These are phyloP conservation scores for Pestalotiopsis sp. DNA, from an alignment of 2,329 filamentous ascomycete species.

Conservation along the genomic window DNA sequence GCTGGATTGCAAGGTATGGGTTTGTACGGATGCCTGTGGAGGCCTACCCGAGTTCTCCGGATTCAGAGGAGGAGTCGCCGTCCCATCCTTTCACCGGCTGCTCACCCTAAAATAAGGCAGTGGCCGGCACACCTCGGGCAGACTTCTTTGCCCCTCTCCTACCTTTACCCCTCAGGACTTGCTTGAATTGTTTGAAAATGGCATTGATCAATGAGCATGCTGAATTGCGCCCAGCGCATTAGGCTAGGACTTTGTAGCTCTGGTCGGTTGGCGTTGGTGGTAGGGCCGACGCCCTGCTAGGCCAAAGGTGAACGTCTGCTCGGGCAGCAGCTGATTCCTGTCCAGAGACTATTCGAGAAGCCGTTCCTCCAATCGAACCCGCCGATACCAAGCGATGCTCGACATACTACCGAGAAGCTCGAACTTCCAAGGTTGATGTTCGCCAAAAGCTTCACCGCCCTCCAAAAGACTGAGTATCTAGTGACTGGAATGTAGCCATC, in stretches of 20 bases:
- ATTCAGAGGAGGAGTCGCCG: neutral
- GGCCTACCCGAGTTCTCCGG: neutral
- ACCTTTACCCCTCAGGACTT: neutral
- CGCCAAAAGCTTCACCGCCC: neutral
- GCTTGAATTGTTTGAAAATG: neutral
- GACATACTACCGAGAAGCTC: neutral
- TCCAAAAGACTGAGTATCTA: neutral
- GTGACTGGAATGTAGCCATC: neutral
- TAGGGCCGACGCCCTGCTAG: neutral
- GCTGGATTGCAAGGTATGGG: neutral
- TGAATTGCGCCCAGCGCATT: neutral
- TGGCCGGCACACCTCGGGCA: neutral
- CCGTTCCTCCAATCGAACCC: neutral
- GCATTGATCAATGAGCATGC: slow-evolving; percentile 1
- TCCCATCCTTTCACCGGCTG: neutral
- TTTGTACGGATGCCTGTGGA: neutral
- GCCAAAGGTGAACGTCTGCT: neutral
- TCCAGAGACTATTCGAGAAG: neutral
- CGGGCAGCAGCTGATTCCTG: neutral
- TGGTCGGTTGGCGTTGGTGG: neutral
- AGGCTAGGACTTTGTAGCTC: neutral
- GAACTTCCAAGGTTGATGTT: neutral
- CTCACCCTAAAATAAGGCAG: neutral
- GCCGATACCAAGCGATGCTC: neutral
- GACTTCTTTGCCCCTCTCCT: neutral